Percentiles rank a stretch among this genome's conserved stretches.
Evolutionary conservation across 257 asterid genomes (phyloP).

Genomic region (Solanum clarkiae): DNA sequence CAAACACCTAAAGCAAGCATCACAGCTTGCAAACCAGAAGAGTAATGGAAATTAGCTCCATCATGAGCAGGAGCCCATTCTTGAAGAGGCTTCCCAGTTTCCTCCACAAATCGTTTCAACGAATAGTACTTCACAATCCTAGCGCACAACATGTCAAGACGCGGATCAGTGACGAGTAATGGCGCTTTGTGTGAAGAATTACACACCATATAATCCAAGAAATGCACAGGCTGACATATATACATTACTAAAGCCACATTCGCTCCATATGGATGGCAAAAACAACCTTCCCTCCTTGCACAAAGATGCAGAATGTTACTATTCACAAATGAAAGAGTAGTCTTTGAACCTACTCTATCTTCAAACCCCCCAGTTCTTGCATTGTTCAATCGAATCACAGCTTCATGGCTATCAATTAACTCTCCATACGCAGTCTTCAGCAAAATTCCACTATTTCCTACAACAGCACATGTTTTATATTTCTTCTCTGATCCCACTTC

Average conservation of each 20-base stretch:
- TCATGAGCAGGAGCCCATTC: conserved; percentile 71
- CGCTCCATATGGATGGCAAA: conserved; percentile 83
- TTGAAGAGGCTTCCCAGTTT: conserved; percentile 30
- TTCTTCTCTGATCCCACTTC: conserved; percentile 3
- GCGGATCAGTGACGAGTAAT: conserved; percentile 57
- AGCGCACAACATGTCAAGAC: conserved; percentile 60
- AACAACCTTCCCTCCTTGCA: conserved; percentile 67
- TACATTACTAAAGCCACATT: conserved; percentile 69
- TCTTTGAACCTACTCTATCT: conserved; percentile 55
- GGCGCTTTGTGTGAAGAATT: conserved; percentile 68
- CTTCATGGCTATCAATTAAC: conserved; percentile 62
- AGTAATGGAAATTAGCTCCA: conserved; percentile 70
- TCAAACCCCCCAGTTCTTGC: conserved; percentile 56
- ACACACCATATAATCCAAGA: conserved; percentile 68
- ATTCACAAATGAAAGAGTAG: conserved; percentile 71
- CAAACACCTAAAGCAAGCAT: conserved; percentile 85
- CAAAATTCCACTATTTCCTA: conserved; percentile 90
- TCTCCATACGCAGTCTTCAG: conserved; percentile 42
- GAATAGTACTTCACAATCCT: conserved; percentile 84
- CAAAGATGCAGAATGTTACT: conserved; percentile 79
- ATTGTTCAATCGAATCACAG: conserved; percentile 75
- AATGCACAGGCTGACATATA: conserved; percentile 81
- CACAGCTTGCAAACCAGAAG: conserved; percentile 95
- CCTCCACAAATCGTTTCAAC: conserved; percentile 39
- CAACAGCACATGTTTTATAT: conserved; percentile 75